Evolutionary conservation across 139 green algal genomes (phyloP).

Genomic region (Volvox africanus): DNA sequence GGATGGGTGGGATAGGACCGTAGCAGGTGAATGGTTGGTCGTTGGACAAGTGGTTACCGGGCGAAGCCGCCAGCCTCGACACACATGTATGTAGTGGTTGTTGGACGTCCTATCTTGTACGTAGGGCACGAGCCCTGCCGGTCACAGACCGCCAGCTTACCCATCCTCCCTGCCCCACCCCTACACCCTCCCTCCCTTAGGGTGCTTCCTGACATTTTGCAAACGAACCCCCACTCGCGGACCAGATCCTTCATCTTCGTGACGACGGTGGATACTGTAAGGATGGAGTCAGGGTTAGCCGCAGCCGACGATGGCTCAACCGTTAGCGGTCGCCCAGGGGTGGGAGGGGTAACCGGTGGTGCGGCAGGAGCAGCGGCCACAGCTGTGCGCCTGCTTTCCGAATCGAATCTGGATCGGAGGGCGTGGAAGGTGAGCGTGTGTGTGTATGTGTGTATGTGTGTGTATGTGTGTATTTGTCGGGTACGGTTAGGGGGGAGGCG

Average conservation of each 20-base stretch:
- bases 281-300: neutral
- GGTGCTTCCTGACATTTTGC: too few species aligned
- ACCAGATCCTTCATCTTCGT: conserved; percentile 8
- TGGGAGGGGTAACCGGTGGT: neutral
- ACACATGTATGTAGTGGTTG: too few species aligned
- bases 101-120: neutral
- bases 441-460: neutral
- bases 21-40: too few species aligned
- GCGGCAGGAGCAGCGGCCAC: neutral
- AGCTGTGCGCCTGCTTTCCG: neutral
- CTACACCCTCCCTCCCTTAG: too few species aligned
- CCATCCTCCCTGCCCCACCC: neutral
- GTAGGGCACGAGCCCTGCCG: too few species aligned
- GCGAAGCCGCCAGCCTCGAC: too few species aligned
- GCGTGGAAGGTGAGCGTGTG: neutral
- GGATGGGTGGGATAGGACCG: too few species aligned
- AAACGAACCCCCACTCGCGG: too few species aligned
- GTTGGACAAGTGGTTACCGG: too few species aligned
- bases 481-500: too few species aligned
- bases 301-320: neutral
- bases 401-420: neutral
- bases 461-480: neutral
- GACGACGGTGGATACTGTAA: neutral
- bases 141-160: too few species aligned
- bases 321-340: neutral